Percentiles rank a stretch among this genome's conserved stretches.
phyloP scores from a whole-genome alignment of 768 basidiomycete species.

The Candolleomyces efflorescens region DNA sequence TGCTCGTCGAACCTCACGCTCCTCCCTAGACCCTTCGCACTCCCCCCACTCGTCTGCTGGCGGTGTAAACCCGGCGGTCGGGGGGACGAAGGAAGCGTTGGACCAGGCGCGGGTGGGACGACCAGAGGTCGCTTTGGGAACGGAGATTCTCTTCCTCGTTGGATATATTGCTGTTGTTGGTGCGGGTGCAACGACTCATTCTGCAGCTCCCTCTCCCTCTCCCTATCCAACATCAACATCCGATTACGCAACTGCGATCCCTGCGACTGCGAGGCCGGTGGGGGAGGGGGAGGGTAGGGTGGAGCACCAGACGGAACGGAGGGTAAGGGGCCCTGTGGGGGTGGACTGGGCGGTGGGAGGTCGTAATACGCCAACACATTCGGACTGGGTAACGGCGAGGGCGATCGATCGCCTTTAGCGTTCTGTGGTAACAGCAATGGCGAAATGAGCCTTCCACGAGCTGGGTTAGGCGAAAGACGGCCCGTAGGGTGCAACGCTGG shows the following conservation, averaged over 20 bases:
- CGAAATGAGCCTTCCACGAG: background rate
- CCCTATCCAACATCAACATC: background rate
- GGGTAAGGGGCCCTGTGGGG: slow-evolving; percentile 42
- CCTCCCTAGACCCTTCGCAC: too few relatives aligned
- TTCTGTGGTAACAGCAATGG: slow-evolving; percentile 2
- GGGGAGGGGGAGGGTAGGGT: slow-evolving; percentile 1
- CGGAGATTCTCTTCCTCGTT: slow-evolving; percentile 44
- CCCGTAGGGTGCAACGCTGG: background rate
- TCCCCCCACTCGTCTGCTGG: too few relatives aligned
- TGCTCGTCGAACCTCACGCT: too few relatives aligned
- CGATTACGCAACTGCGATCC: too few relatives aligned
- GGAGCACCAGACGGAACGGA: slow-evolving; percentile 19
- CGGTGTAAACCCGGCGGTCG: too few relatives aligned
- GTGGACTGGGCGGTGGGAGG: slow-evolving; percentile 48
- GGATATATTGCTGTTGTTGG: too few relatives aligned
- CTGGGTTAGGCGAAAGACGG: slow-evolving; percentile 12
- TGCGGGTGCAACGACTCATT: background rate
- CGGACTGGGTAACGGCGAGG: slow-evolving; percentile 26
- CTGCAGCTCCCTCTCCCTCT: background rate
- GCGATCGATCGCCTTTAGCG: background rate
- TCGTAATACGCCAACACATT: slow-evolving; percentile 44
- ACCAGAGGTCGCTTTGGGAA: slow-evolving; percentile 44
- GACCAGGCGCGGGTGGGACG: background rate
- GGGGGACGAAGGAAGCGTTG: too few relatives aligned
- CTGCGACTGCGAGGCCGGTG: background rate